Conservation (phyloP, 768 basidiomycete species). For the Collybiopsis confluens region DNA sequence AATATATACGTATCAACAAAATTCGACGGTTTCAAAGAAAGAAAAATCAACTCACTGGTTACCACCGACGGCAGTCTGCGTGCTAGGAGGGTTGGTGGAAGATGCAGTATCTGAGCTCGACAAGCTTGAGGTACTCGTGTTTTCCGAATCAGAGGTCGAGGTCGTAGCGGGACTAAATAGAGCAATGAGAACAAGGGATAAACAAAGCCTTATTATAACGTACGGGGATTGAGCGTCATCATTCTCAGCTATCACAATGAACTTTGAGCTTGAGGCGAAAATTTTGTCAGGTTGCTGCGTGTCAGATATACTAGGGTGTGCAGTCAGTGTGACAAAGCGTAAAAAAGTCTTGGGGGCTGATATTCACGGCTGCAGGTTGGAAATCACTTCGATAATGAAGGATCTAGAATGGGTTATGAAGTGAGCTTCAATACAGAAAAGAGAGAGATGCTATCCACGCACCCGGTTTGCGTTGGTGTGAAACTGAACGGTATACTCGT, state of each 20-base stretch:
- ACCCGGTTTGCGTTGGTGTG: slow-evolving; percentile 1
- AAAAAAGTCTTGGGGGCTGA: not conserved
- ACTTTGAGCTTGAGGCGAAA: not conserved
- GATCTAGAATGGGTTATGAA: not conserved
- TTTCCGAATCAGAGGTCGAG: not conserved
- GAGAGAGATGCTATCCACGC: not conserved
- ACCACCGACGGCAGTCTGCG: not conserved
- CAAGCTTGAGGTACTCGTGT: not conserved
- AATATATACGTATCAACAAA: no score
- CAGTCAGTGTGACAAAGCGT: not conserved
- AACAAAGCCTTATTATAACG: no score
- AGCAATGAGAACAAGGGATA: no score
- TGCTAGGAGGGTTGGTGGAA: not conserved
- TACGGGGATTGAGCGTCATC: not conserved
- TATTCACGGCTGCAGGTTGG: slow-evolving; percentile 1
- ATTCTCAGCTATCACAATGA: not conserved
- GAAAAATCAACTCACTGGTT: not conserved
- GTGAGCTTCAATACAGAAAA: no score
- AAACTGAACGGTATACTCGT: slow-evolving; percentile 1
- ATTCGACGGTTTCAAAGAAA: not conserved
- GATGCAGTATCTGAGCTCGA: not conserved
- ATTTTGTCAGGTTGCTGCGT: not conserved
- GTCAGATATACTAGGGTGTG: not conserved
- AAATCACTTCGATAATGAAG: slow-evolving; percentile 4
- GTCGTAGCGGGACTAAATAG: not conserved